Percentiles rank a stretch among this genome's conserved stretches.
Evolutionary conservation across 2,329 filamentous ascomycete genomes (phyloP).

Genomic region (Aspergillus sclerotialis): DNA sequence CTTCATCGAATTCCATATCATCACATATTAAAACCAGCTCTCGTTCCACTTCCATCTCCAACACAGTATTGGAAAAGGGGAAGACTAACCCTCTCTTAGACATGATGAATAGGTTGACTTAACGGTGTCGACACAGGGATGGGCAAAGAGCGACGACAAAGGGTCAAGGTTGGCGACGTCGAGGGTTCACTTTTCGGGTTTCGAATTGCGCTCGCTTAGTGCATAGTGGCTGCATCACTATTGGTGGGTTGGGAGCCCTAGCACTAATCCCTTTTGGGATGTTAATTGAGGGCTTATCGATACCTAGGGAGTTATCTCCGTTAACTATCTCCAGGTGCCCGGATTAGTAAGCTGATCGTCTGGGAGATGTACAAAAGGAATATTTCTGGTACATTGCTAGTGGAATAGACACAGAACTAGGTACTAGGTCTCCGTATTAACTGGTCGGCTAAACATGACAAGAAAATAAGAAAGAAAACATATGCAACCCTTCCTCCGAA

Average conservation of each 20-base stretch:
- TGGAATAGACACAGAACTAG: too few relatives aligned
- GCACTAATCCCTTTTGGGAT: constrained; percentile 22
- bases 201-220: constrained; percentile 40
- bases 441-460: neutral
- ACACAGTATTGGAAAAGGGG: constrained; percentile 7
- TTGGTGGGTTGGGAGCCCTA: constrained; percentile 31
- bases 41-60: constrained; percentile 9
- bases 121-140: constrained; percentile 31
- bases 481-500: constrained; percentile 18
- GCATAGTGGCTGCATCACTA: constrained; percentile 29
- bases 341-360: too few relatives aligned
- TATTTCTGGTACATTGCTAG: too few relatives aligned
- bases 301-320: too few relatives aligned
- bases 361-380: too few relatives aligned
- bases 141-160: constrained; percentile 21
- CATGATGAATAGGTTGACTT: constrained; percentile 41
- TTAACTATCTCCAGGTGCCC: too few relatives aligned
- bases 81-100: constrained; percentile 45
- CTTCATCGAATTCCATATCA: constrained; percentile 1
- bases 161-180: constrained; percentile 19
- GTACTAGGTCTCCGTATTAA: too few relatives aligned
- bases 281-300: neutral
- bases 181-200: constrained; percentile 16
- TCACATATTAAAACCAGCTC: constrained; percentile 4
- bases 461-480: constrained; percentile 8